These are phyloP conservation scores for Talaromyces islandicus DNA, from an alignment of 2,329 filamentous ascomycete species.

Conservation along the genomic window DNA sequence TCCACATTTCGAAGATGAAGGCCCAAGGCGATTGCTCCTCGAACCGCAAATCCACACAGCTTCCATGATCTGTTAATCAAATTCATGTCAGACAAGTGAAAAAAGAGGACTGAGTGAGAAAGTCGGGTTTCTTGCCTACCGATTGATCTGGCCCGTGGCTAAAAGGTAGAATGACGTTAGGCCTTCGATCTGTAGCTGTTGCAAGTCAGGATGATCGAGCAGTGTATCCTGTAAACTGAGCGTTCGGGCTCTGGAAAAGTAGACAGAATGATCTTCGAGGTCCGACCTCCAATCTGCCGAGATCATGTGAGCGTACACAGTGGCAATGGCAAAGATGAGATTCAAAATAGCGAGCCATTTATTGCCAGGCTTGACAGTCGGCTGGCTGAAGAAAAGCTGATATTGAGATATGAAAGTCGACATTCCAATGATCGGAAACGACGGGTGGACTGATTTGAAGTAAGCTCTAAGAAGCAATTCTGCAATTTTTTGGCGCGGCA, in stretches of 20 bases:
- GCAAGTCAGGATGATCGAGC: constrained; percentile 36
- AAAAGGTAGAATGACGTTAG: constrained; percentile 38
- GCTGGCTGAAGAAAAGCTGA: constrained; percentile 30
- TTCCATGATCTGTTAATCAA: constrained; percentile 35
- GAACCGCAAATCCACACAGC: constrained; percentile 34
- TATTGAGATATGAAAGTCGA: constrained; percentile 38
- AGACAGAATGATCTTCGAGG: constrained; percentile 33
- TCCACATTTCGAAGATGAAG: constrained; percentile 38
- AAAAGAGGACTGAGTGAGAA: constrained; percentile 2
- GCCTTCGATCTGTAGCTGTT: constrained; percentile 39
- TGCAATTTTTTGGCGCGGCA: constrained; percentile 33
- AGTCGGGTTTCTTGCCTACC: constrained; percentile 21
- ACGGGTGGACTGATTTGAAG: constrained; percentile 36
- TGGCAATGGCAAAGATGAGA: constrained; percentile 39
- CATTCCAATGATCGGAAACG: constrained; percentile 39
- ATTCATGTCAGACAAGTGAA: background rate
- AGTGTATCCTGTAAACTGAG: constrained; percentile 35
- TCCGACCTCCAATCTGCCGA: constrained; percentile 31
- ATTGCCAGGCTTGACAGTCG: constrained; percentile 28
- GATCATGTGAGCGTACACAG: constrained; percentile 34
- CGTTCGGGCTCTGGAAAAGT: constrained; percentile 35
- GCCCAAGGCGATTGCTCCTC: constrained; percentile 35
- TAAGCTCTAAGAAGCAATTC: constrained; percentile 36
- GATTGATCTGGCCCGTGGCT: constrained; percentile 36
- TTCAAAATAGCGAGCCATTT: constrained; percentile 41